Percentiles rank a stretch among this genome's conserved stretches.
These are phyloP conservation scores for Fusarium fujikuroi DNA, from an alignment of 2,329 filamentous ascomycete genomes.

Conservation along the genomic window DNA sequence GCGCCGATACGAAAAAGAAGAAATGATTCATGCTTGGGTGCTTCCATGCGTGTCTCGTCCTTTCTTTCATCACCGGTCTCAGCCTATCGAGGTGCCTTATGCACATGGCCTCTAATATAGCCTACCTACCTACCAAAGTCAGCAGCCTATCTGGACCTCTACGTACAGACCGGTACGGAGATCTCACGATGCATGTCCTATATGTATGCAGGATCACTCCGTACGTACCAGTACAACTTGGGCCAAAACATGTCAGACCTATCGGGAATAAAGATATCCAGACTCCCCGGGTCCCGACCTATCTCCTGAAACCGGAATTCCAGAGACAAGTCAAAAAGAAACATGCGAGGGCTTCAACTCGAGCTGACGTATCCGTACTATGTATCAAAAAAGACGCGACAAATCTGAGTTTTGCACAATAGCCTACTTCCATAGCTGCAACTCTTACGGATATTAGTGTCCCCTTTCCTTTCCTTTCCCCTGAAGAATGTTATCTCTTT, in stretches of 20 bases:
- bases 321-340: background rate
- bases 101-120: background rate
- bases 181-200: background rate
- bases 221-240: background rate
- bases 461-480: background rate
- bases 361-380: background rate
- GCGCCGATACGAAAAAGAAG: background rate
- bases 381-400: conserved; percentile 3
- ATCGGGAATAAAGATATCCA: background rate
- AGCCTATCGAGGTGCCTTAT: background rate
- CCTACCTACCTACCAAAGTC: no score
- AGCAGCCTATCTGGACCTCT: no score
- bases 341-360: conserved; percentile 9
- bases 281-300: background rate
- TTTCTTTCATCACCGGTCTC: background rate
- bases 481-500: background rate
- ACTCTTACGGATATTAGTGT: background rate
- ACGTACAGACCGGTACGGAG: conserved; percentile 34
- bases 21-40: background rate
- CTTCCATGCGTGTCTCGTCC: conserved; percentile 1
- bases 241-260: background rate
- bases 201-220: background rate
- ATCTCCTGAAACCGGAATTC: background rate
- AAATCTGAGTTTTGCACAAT: background rate
- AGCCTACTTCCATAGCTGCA: background rate